Evolutionary conservation across 2,329 filamentous ascomycete species (phyloP).

Genomic region (Ophiostoma ulmi): DNA sequence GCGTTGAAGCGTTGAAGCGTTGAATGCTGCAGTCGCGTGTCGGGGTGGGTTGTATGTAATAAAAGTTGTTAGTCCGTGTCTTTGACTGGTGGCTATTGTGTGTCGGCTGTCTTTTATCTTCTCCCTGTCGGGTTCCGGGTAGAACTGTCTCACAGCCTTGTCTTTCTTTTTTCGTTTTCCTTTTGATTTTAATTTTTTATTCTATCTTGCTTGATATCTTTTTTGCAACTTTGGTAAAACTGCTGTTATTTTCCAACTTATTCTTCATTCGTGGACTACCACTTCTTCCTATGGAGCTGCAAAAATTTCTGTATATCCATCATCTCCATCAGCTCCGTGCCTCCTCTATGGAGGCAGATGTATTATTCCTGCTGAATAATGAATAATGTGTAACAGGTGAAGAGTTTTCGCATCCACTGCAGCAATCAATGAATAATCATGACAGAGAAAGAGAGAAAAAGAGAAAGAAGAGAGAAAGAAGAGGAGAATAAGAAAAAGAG

Average conservation of each 20-base stretch:
- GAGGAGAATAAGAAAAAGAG: no score
- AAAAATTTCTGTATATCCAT: neutral
- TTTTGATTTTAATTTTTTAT: neutral
- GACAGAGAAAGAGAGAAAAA: no score
- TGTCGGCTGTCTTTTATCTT: neutral
- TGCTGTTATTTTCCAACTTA: neutral
- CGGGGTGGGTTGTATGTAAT: no score
- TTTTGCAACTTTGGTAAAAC: neutral
- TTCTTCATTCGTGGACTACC: neutral
- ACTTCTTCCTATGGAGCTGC: neutral
- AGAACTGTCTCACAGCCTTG: neutral
- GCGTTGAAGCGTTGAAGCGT: neutral
- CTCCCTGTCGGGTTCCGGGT: neutral
- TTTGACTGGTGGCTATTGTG: no score
- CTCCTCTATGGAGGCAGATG: neutral
- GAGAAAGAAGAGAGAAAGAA: no score
- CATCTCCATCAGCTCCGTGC: neutral
- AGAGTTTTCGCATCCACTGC: slow-evolving; percentile 7
- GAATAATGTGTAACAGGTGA: neutral
- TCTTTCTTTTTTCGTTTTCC: neutral
- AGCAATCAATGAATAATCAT: neutral
- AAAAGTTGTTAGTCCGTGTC: no score
- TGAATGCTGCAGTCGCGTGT: neutral
- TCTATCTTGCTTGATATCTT: neutral
- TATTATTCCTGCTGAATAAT: neutral